Conservation (phyloP, 495 filamentous ascomycete genomes). For the Penicillium pancosmium region DNA sequence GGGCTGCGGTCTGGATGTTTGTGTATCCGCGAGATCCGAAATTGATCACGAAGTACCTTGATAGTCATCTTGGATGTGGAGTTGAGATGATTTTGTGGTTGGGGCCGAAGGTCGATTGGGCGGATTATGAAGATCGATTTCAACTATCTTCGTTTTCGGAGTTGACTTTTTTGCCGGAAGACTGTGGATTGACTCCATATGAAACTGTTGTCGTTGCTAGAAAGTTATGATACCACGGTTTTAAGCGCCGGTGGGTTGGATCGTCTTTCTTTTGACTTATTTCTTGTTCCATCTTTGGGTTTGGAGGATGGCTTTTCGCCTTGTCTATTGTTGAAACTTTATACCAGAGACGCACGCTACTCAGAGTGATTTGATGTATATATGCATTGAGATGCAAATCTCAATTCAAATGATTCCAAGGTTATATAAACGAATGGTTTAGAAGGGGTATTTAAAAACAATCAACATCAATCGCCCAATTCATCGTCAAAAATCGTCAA, state of each 20-base stretch:
- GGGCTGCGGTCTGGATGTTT: constrained; percentile 54
- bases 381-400: constrained; percentile 9
- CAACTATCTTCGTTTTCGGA: constrained; percentile 23
- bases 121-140: constrained; percentile 42
- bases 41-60: constrained; percentile 48
- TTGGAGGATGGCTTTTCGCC: neutral
- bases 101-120: constrained; percentile 52
- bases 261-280: neutral
- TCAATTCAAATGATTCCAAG: constrained; percentile 8
- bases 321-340: neutral
- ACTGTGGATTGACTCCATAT: constrained; percentile 36
- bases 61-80: constrained; percentile 22
- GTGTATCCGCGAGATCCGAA: constrained; percentile 56
- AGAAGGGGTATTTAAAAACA: constrained; percentile 13
- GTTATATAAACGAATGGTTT: constrained; percentile 10
- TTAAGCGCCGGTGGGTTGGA: neutral
- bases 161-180: constrained; percentile 21
- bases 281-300: neutral
- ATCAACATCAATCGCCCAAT: constrained; percentile 5
- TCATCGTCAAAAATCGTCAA: constrained; percentile 6
- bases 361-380: neutral
- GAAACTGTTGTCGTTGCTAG: constrained; percentile 36
- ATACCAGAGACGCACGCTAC: neutral
- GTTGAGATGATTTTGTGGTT: constrained; percentile 51
- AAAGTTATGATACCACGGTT: constrained; percentile 4